Evolutionary conservation across 2,329 filamentous ascomycete genomes (phyloP).

Genomic region (Pseudogymnoascus sp.): DNA sequence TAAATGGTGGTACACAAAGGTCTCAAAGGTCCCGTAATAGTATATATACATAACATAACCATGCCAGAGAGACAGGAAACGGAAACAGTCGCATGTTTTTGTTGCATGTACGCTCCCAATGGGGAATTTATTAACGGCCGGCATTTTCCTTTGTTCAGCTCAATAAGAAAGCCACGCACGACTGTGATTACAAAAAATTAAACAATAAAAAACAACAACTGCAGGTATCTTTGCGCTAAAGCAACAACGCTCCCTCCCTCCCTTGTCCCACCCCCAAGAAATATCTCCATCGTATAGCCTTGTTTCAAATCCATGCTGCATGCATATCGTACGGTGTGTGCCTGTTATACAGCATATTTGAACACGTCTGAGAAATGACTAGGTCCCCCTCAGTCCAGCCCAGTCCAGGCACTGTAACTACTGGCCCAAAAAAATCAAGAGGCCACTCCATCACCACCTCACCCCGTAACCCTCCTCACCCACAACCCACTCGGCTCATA

Average conservation of each 20-base stretch:
- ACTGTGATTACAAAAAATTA: background rate
- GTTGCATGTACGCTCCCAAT: background rate
- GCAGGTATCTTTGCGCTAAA: background rate
- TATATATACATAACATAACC: background rate
- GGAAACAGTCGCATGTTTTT: background rate
- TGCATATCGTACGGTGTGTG: background rate
- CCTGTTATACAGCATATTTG: constrained; percentile 5
- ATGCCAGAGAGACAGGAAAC: background rate
- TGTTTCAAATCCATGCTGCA: constrained; percentile 6
- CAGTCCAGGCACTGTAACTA: background rate
- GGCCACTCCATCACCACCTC: constrained; percentile 18
- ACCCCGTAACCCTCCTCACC: constrained; percentile 68
- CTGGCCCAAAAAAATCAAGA: background rate
- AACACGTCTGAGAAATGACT: background rate
- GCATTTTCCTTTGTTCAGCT: background rate
- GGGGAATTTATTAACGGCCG: background rate
- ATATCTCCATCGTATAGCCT: background rate
- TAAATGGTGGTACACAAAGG: no score
- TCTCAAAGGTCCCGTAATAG: no score
- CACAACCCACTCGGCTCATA: constrained; percentile 64
- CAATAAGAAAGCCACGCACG: no score
- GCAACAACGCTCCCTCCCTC: background rate
- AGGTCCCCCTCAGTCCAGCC: background rate
- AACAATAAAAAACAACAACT: background rate
- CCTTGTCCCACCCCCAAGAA: background rate